Conservation (phyloP, 1,284 basidiomycete genomes). For the Pseudozyma sp. region DNA sequence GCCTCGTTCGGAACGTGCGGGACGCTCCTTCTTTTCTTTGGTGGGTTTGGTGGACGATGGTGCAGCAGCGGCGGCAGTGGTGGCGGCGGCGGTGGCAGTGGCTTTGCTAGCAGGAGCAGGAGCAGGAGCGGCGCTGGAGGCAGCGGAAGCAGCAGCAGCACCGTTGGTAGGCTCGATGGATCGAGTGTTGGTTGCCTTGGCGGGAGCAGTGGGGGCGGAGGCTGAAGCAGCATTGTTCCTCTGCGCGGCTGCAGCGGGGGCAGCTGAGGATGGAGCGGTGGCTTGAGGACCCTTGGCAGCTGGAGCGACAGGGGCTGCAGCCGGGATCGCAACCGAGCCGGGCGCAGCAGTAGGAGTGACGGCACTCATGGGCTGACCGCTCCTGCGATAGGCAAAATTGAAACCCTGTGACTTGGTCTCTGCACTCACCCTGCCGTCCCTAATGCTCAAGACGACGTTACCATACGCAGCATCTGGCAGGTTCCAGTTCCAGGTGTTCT, state of each 20-base stretch:
- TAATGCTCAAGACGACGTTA: slow-evolving; percentile 85
- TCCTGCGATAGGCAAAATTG: slow-evolving; percentile 91
- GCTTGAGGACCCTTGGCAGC: background rate
- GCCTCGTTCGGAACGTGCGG: slow-evolving; percentile 19
- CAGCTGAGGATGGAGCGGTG: background rate
- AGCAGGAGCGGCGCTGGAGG: background rate
- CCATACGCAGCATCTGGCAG: slow-evolving; percentile 92
- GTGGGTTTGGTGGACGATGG: slow-evolving; percentile 25
- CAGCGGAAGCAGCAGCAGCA: slow-evolving; percentile 8
- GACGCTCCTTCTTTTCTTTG: slow-evolving; percentile 41
- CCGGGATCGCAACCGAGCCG: background rate
- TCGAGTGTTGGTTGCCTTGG: slow-evolving; percentile 3
- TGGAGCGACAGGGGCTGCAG: slow-evolving; percentile 17
- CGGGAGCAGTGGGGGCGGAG: background rate
- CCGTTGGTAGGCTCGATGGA: slow-evolving; percentile 12
- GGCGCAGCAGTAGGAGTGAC: slow-evolving; percentile 30
- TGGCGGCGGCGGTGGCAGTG: background rate
- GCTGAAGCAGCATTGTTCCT: slow-evolving; percentile 5
- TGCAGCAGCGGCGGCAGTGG: slow-evolving; percentile 4
- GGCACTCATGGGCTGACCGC: slow-evolving; percentile 40
- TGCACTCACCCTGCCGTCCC: slow-evolving; percentile 88
- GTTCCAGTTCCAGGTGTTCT: slow-evolving; percentile 94
- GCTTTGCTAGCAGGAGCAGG: slow-evolving; percentile 5
- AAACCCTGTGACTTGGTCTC: slow-evolving; percentile 94
- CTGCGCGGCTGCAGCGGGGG: background rate